Conservation (phyloP, 495 filamentous ascomycete genomes). For the Bacidia rubella region DNA sequence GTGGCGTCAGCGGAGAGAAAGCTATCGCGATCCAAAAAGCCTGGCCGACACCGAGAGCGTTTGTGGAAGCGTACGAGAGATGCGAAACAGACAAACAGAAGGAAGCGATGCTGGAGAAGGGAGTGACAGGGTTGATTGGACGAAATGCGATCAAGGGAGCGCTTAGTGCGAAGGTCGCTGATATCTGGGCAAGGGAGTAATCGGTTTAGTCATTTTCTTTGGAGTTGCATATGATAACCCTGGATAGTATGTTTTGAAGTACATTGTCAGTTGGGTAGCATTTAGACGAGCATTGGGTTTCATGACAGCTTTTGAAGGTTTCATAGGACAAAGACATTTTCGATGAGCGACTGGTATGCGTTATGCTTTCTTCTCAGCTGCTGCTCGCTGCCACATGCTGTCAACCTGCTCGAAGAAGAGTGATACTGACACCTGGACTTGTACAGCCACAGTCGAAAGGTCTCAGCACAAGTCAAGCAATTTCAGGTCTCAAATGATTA, state of each 20-base stretch:
- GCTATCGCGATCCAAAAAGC: conserved; percentile 64
- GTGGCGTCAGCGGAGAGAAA: conserved; percentile 67
- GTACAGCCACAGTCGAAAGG: no score
- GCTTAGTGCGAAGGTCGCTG: conserved; percentile 56
- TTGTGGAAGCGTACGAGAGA: conserved; percentile 52
- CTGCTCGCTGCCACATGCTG: no score
- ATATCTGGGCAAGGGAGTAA: conserved; percentile 47
- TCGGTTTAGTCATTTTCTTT: neutral
- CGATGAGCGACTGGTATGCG: no score
- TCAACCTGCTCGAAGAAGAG: no score
- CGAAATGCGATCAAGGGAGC: conserved; percentile 52
- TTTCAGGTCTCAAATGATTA: no score
- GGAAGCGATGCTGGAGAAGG: conserved; percentile 36
- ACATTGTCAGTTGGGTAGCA: neutral
- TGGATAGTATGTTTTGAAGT: neutral
- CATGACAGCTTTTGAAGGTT: no score
- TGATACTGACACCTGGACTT: no score
- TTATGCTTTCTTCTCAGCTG: no score
- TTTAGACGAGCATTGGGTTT: neutral
- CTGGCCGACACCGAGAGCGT: conserved; percentile 59
- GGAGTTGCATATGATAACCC: neutral
- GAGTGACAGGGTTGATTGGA: conserved; percentile 43
- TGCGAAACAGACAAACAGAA: conserved; percentile 29
- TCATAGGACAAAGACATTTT: no score
- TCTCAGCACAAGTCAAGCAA: no score